Evolutionary conservation across 2,329 filamentous ascomycete genomes (phyloP), one percentile per base, ranked within the genome.

Genomic region (Verticillium nonalfalfae): DNA sequence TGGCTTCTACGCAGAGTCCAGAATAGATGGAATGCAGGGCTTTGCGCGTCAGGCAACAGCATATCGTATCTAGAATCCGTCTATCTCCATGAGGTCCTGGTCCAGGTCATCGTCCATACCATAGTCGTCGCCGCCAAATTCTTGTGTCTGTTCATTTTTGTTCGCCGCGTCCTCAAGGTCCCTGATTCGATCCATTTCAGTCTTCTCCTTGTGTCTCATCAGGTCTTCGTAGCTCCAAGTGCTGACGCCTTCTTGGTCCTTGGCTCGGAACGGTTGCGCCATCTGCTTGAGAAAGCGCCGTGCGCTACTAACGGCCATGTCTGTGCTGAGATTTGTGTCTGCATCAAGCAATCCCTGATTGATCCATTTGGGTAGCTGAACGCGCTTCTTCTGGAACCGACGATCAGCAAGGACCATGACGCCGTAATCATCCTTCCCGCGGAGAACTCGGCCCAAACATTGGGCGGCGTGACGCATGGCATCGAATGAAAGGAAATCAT

Each of bases 401-500:
- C 91, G 88, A 74, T 99, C 95, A 2, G 96, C 95, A 34, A 99
- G 82, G 4, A 99, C 94, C 95, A 99, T 99, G 79, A 99, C 91
- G n/a, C 95, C 95, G 74, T 99, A 99, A 75, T 99, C 95, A 72
- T 99, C 96, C 74, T 99, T 99, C 31, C 95, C 95, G 69, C 95
- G 85, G 64, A 99, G 80, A 54, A 99, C 95, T 72, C 95, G 93
- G 14, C 95, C 96, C 1, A 99, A 81, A 71, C 95, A 99, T 73
- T 99, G 95, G 1, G 95, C 94, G 14, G 95, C 95, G 73, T 99
- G 95, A n/a, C 95, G 88, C 94, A 99, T 99, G 26, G 95, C 95
- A 72, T 99, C 95, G 80, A 99, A 99, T 21, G 95, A 98, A 10
- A 99, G 78, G 72, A 99, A 99, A 72, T 99, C 96, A 67, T 97